Evolutionary conservation across 495 filamentous ascomycete species (phyloP), one percentile per base, ranked within the genome.

Genomic region (Bathelium albidoporum): DNA sequence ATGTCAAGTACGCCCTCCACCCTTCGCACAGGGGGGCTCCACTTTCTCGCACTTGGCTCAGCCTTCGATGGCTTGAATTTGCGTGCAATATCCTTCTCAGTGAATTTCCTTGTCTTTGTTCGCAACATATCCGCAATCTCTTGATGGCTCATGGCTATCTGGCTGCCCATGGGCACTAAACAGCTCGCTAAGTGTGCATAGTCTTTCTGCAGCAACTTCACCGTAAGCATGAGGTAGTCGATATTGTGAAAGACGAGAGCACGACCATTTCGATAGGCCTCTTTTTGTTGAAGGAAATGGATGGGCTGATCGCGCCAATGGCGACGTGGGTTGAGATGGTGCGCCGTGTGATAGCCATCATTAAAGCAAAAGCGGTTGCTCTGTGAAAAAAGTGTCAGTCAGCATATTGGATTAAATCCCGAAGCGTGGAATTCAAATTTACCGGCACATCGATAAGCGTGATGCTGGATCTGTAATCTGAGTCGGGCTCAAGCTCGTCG

Each of bases 311-410:
- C 85, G 55, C 87, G 80, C 87, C 87, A 90, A 75, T 89, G 87
- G 1, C 87, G 81, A 29, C 77, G 81, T 2, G 87, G 86, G 72
- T 90, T 87, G 11, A 89, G 78, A 70, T 89, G 87, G 71, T 90
- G 87, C 10, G 87, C 87, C 39, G 87, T 89, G 72, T 90, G 87
- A 72, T 89, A 90, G 60, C 87, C 87, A 70, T 89, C 87, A 70
- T 90, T 90, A 77, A 82, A 90, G 67, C 83, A 89, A 75, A 83
- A 85, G 26, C 87, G 82, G 73, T 90, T 90, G 66, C 80, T 85
- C 86, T 86, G n/a, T n/a, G n/a, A n/a, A n/a, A n/a, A n/a, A n/a
- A n/a, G n/a, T n/a, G n/a, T n/a, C n/a, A n/a, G n/a, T n/a, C n/a
- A n/a, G n/a, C n/a, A n/a, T n/a, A n/a, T n/a, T n/a, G n/a, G n/a